Evolutionary conservation across 495 filamentous ascomycete species (phyloP), one percentile per base, ranked within the genome.

Genomic region (Penicillium desertorum): DNA sequence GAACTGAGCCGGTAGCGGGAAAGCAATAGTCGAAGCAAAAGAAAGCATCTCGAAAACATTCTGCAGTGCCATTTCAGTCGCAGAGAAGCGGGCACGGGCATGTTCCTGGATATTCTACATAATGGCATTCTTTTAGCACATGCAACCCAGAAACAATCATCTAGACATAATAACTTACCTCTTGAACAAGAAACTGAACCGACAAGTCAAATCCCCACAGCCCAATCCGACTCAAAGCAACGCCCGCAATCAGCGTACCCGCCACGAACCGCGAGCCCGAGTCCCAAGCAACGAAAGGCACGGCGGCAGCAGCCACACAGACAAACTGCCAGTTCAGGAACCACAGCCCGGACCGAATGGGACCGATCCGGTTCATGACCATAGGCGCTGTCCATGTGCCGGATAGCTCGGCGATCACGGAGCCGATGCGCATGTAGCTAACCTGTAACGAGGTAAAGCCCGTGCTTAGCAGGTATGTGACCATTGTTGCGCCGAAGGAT

Each of bases 181-280:
- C 84, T 64, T 90, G 88, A 0, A 90, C 73, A 12, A 89, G 76
- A 45, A 77, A 76, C 61, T 91, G 88, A 8, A 74, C 81, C 27
- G 76, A 82, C 2, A 91, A 70, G 62, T 91, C 88, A 56, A 84
- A 89, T 0, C 86, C 83, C 80, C 87, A 85, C 0, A 91, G 72
- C 0, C 88, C 87, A 6, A 88, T 36, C 0, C 88, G 76, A 51
- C 86, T 88, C 11, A 86, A 29, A 0, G 79, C 76, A 0, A 83
- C 79, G 0, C 80, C 83, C 4, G 62, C 67, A 3, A 81, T 77
- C 14, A 88, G 67, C 10, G 73, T 74, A 0, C 59, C 65, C 0
- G 79, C 79, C 2, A 81, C 73, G 1, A 77, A 22, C 20, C 65
- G 62, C 7, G 64, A 63, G 7, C 57, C 58, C 5, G 54, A 32